Base-by-base conservation (phyloP, 1,284 basidiomycete species). In the Leccinum huronense region DNA sequence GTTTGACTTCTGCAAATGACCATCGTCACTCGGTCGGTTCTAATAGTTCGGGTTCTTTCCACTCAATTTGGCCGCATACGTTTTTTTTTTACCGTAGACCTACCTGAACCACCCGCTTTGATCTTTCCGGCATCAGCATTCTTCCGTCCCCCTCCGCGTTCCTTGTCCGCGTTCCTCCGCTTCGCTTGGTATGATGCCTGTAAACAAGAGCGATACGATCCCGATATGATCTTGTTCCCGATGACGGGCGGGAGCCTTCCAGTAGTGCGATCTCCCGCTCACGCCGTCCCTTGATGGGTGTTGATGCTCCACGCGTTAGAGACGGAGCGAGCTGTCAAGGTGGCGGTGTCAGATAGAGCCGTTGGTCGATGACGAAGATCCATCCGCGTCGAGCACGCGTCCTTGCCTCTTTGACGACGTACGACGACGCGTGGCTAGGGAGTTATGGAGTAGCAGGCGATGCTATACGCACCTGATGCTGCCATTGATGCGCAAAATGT, bases 371-470 rank as follows among this genome's bases (percentile, higher is more conserved):
- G n/a, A 42, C 40, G 40, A 42, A 42, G 40, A 65, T 66, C n/a
- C 54, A 65, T 68, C 14, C 42, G 62, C n/a, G 42, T 65, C 60
- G 62, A 31, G 57, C 56, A 69, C 31, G 58, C 57, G 51, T 62
- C 63, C 30, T 61, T 9, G 58, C 63, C 36, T 65, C 62, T 38
- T 67, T 62, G 45, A 65, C 59, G 57, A 69, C 59, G 16, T 45
- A 62, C 60, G 53, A 19, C 27, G 23, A 57, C 19, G 9, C 42
- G 3, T 53, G 23, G 27, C 51, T 45, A 45, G n/a, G 10, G 40
- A n/a, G 42, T 11, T 19, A 53, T 30, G 51, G 27, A 14, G 27
- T 53, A 13, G 51, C 23, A 27, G 51, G 13, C 19, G 23, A 56
- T n/a, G 31, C n/a, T 27, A 23, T 13, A 8, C 42, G 23, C 19